Percentiles rank a stretch among this genome's conserved stretches.
Evolutionary conservation across 176 grass and related monocot genomes (phyloP).

Genomic region (Elymus sibiricus): DNA sequence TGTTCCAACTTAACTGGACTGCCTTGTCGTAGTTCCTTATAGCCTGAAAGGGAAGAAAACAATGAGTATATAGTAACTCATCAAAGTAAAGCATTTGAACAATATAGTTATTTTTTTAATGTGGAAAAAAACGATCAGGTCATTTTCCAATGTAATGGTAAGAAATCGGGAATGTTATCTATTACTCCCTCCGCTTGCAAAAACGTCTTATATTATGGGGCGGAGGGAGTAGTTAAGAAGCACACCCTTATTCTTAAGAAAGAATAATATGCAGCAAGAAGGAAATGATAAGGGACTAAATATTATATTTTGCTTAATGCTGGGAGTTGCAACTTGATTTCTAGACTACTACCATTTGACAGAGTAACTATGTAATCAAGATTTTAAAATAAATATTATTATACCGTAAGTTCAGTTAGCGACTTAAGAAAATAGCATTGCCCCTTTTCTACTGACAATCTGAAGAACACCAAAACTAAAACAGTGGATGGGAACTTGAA

Average conservation of each 20-base stretch:
- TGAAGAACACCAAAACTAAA: background rate
- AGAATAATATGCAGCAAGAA: background rate
- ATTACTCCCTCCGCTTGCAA: no score
- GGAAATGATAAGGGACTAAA: background rate
- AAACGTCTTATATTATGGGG: no score
- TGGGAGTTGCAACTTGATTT: background rate
- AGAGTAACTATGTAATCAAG: background rate
- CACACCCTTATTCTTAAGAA: background rate
- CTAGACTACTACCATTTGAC: background rate
- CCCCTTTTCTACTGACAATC: background rate
- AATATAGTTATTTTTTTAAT: background rate
- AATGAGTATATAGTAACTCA: background rate
- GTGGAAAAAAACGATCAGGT: background rate
- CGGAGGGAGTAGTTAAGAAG: no score
- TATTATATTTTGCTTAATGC: background rate
- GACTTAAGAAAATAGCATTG: background rate
- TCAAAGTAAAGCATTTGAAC: background rate
- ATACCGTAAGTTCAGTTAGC: background rate
- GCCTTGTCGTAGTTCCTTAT: conserved; percentile 82
- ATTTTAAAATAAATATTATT: background rate
- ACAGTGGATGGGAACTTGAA: background rate
- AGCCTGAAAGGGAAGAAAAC: conserved; percentile 39
- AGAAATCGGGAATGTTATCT: background rate
- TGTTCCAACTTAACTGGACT: conserved; percentile 80
- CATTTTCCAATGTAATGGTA: background rate